These are phyloP conservation scores for Teratosphaeria viscida DNA, from an alignment of 2,329 filamentous ascomycete species.

Conservation along the genomic window DNA sequence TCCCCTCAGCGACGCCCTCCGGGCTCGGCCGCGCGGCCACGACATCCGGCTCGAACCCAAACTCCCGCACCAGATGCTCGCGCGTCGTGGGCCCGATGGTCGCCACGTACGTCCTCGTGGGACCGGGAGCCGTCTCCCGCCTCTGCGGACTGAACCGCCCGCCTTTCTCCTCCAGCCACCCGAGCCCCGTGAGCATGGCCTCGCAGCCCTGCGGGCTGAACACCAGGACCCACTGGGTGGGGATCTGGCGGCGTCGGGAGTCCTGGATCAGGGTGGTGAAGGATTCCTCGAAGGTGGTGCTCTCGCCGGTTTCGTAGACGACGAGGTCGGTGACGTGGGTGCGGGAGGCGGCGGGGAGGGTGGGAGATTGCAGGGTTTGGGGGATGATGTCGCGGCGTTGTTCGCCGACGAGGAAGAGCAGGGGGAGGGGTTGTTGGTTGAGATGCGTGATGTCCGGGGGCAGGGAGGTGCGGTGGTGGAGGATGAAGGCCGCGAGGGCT, in stretches of 20 bases:
- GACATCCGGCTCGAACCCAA: slow-evolving; percentile 62
- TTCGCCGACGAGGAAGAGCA: slow-evolving; percentile 86
- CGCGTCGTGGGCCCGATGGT: slow-evolving; percentile 92
- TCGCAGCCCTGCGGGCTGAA: slow-evolving; percentile 54
- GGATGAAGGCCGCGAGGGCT: slow-evolving; percentile 64
- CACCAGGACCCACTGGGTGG: slow-evolving; percentile 61
- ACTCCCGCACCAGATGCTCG: slow-evolving; percentile 56
- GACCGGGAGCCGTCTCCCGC: slow-evolving; percentile 74
- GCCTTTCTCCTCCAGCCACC: slow-evolving; percentile 32
- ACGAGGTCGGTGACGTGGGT: slow-evolving; percentile 68
- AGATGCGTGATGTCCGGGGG: slow-evolving; percentile 18
- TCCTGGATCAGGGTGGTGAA: slow-evolving; percentile 45
- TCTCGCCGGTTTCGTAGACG: slow-evolving; percentile 78
- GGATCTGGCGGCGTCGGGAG: slow-evolving; percentile 21
- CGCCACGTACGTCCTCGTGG: slow-evolving; percentile 71
- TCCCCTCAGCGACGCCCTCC: slow-evolving; percentile 62
- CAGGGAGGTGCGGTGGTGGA: slow-evolving; percentile 58
- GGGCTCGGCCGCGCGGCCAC: slow-evolving; percentile 75
- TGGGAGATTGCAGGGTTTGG: slow-evolving; percentile 55
- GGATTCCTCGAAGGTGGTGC: slow-evolving; percentile 63
- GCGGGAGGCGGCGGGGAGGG: slow-evolving; percentile 38
- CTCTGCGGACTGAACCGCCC: slow-evolving; percentile 34
- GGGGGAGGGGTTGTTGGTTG: slow-evolving; percentile 42
- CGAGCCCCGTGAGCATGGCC: slow-evolving; percentile 47
- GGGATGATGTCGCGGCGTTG: slow-evolving; percentile 85